Evolutionary conservation across 257 asterid species (phyloP).

Genomic region (Plantago ovata): DNA sequence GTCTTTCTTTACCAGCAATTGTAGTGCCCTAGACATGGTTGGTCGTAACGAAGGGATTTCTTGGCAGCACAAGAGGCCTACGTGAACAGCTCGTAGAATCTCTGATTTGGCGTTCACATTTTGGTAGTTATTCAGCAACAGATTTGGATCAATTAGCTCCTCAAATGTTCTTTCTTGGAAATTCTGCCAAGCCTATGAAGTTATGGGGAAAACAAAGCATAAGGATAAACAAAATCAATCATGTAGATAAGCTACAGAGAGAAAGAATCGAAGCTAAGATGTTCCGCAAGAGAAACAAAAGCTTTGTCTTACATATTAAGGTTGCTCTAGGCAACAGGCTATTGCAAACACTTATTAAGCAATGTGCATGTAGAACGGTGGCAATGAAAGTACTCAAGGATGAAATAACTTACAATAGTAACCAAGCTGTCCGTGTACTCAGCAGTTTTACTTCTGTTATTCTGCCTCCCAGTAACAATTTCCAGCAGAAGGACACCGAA

Average conservation of each 20-base stretch:
- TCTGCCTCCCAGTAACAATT: constrained; percentile 56
- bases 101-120: constrained; percentile 28
- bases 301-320: too few species aligned
- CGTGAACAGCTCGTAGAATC: constrained; percentile 51
- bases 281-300: too few species aligned
- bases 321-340: too few species aligned
- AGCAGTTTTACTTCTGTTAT: constrained; percentile 50
- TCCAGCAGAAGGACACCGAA: constrained; percentile 71
- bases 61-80: constrained; percentile 69
- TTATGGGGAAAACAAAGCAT: not conserved
- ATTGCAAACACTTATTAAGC: not conserved
- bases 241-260: too few species aligned
- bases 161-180: constrained; percentile 45
- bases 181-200: constrained; percentile 59
- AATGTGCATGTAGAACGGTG: not conserved
- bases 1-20: constrained; percentile 54
- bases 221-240: too few species aligned
- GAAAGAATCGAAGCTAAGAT: too few species aligned
- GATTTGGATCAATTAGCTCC: constrained; percentile 59
- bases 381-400: not conserved
- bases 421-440: constrained; percentile 62
- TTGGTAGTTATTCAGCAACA: constrained; percentile 41
- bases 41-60: constrained; percentile 57
- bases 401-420: constrained; percentile 36
- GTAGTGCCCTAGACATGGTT: constrained; percentile 60